phyloP scores from a whole-genome alignment of 768 basidiomycete genomes.

The Russula sp. region DNA sequence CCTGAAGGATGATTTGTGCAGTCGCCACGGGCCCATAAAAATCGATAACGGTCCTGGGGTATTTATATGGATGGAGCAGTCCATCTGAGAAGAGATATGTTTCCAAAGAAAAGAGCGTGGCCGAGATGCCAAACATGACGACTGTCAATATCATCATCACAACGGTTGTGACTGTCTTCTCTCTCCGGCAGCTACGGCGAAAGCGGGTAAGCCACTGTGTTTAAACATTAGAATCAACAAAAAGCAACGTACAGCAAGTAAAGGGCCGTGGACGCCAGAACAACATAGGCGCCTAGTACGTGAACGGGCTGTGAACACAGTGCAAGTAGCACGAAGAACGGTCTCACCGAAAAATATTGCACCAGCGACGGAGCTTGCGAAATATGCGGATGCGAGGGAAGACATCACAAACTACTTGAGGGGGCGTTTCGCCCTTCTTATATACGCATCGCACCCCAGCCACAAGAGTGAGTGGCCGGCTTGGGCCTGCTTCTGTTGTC shows the following conservation, averaged over 20 bases:
- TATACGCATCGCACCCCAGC: conserved; percentile 1
- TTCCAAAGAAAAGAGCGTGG: conserved; percentile 13
- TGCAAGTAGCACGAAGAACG: neutral
- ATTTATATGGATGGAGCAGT: conserved; percentile 12
- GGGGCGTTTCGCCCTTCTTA: neutral
- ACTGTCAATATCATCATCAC: conserved; percentile 18
- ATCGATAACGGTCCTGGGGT: conserved; percentile 8
- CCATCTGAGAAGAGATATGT: conserved; percentile 11
- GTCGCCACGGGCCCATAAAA: neutral
- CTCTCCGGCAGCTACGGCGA: conserved; percentile 9
- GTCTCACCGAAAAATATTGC: conserved; percentile 19
- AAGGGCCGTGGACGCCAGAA: conserved; percentile 10
- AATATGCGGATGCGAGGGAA: conserved; percentile 10
- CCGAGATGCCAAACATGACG: conserved; percentile 23
- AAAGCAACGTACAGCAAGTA: conserved; percentile 21
- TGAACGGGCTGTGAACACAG: neutral
- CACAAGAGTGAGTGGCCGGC: neutral
- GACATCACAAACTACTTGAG: conserved; percentile 2
- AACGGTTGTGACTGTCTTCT: conserved; percentile 11
- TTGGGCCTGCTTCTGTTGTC: neutral
- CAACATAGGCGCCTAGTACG: conserved; percentile 15
- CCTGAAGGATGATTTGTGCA: conserved; percentile 10
- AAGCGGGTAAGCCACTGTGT: neutral
- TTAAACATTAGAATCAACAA: neutral
- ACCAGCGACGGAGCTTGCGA: neutral